Base-by-base conservation (phyloP, 176 grass and related monocot species). In the Triticum timopheevii region DNA sequence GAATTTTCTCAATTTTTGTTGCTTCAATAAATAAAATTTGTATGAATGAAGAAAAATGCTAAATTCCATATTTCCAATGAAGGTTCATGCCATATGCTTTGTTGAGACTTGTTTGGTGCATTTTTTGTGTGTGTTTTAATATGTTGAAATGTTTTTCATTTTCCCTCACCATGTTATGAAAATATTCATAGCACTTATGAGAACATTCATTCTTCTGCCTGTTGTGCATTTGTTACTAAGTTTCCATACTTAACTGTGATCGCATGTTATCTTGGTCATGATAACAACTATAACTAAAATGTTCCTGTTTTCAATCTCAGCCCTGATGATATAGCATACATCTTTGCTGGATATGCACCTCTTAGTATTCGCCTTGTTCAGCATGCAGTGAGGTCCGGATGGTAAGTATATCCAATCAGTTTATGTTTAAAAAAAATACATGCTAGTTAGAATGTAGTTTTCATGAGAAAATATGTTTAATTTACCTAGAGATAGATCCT, bases 301-400 rank as follows among this genome's bases (percentile, higher is more conserved):
- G 28, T 86, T 79, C 39, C 65, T 98, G 17, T 86, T 76, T 72
- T 75, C 78, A 66, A 38, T 94, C 36, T 89, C 94, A 96, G 96
- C 65, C 97, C 92, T 69, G 91, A 73, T 82, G 96, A 98, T 88
- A 91, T 98, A 92, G 92, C 94, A 2, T 98, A 98, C 77, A 96
- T 98, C 81, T 98, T 98, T 93, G 96, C 96, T 93, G 92, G 96
- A 87, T 98, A 98, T 28, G 96, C 93, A 22, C 96, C 96, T 91
- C 93, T 98, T 80, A 98, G 96, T 79, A 98, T 98, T 83, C 88
- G 96, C 28, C 92, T 98, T 80, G 90, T 98, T 72, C 93, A 98
- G 76, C 96, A 98, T 91, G 93, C 96, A 50, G 93, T 98, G 73
- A 92, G 96, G 86, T 95, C 92, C 61, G 96, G 96, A 91, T 98